These are phyloP conservation scores for Mitragyna speciosa DNA, from an alignment of 257 asterid species.

Conservation along the genomic window DNA sequence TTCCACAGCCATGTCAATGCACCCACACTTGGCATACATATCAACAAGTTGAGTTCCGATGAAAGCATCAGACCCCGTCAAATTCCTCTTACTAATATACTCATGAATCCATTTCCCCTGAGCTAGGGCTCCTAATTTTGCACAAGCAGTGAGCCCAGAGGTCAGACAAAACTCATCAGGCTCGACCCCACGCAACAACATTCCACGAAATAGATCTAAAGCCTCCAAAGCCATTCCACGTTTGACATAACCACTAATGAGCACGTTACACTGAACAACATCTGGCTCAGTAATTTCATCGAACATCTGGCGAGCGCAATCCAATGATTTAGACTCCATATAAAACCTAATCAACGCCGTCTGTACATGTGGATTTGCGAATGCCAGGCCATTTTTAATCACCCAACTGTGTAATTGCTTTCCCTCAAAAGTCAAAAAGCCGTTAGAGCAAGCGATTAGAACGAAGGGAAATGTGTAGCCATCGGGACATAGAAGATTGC, in stretches of 20 bases:
- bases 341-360: constrained; percentile 63
- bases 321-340: constrained; percentile 45
- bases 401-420: constrained; percentile 50
- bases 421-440: constrained; percentile 42
- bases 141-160: constrained; percentile 56
- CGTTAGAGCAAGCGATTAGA: constrained; percentile 67
- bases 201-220: constrained; percentile 39
- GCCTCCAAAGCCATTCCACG: constrained; percentile 47
- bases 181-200: constrained; percentile 55
- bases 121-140: constrained; percentile 49
- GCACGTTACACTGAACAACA: constrained; percentile 70
- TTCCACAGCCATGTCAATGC: constrained; percentile 52
- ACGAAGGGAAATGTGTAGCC: constrained; percentile 66
- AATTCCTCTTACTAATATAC: constrained; percentile 41
- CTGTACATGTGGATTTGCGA: constrained; percentile 49
- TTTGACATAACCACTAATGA: constrained; percentile 63
- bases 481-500: constrained; percentile 47
- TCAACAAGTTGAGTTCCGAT: constrained; percentile 68
- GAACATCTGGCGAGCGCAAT: constrained; percentile 53
- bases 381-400: constrained; percentile 49
- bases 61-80: constrained; percentile 42
- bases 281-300: constrained; percentile 43
- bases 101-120: constrained; percentile 75
- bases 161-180: constrained; percentile 72
- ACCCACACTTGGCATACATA: constrained; percentile 84